Evolutionary conservation across 139 green algal genomes (phyloP), one percentile per base, ranked within the genome.

Genomic region (Zygnema cylindricum): DNA sequence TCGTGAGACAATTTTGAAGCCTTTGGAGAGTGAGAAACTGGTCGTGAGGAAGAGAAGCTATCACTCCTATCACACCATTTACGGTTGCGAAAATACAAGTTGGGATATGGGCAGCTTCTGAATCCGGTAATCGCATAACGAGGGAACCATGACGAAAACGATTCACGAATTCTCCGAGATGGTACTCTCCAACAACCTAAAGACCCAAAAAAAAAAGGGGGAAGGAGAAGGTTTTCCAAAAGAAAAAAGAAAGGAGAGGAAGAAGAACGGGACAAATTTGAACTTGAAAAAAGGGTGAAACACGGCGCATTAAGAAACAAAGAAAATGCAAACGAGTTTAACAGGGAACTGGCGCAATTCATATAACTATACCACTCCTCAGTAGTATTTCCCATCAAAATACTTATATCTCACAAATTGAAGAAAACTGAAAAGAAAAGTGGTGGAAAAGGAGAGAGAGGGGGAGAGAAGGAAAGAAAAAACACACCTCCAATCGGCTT

Each of bases 111-210:
- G 69, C 86, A 38, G 87, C 82, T 79, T 93, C 93, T 43, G 54
- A 92, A 93, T 99, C 97, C 0, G 97, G 96, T 76, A 97, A 86
- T 42, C 94, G 93, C 97, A 99, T 98, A n/a, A 99, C 97, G 25
- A 99, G 91, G 7, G 93, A 97, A 49, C 97, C 97, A 25, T 93
- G 92, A 33, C 93, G 91, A 89, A 99, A 95, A 43, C 94, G 88
- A 92, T 99, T 99, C 57, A 99, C 93, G 84, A 97, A 97, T 69
- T 98, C 96, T 25, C 97, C 97, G 22, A 98, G 77, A 92, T 99
- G 96, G 88, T 94, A 99, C 82, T 96, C 92, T 1, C 96, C 97
- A 30, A 96, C 93, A 23, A 95, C 78, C 81, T 87, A 54, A 38
- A 86, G 16, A 0, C 25, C 3, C 21, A 0, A 63, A 11, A 69